phyloP scores from a whole-genome alignment of 2,329 filamentous ascomycete species.

The Neoarthrinium moseri region DNA sequence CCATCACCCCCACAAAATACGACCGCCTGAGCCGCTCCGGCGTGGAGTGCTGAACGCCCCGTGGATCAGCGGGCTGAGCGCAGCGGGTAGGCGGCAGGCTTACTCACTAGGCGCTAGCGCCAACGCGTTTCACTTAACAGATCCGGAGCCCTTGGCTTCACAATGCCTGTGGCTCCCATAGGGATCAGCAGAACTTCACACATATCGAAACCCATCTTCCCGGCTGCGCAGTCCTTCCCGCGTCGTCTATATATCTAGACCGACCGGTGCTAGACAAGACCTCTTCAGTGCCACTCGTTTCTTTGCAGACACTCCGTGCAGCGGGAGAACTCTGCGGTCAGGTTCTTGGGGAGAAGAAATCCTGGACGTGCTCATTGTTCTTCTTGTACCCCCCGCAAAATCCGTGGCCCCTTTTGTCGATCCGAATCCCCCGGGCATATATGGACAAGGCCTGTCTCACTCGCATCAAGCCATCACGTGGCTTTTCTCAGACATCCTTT shows the following conservation, averaged over 20 bases:
- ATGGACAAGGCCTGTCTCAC: constrained; percentile 1
- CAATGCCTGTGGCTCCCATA: background rate
- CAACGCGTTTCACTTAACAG: background rate
- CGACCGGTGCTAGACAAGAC: no score
- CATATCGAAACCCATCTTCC: no score
- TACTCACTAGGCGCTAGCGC: background rate
- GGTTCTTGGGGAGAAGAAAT: no score
- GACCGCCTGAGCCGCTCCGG: constrained; percentile 2
- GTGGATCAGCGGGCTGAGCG: background rate
- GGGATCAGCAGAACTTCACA: no score
- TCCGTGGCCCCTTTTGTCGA: background rate
- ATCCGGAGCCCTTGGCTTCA: no score
- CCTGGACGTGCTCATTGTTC: no score
- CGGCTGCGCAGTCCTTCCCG: no score
- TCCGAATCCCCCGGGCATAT: background rate
- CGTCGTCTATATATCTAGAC: no score
- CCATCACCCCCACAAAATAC: constrained; percentile 1
- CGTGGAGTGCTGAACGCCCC: constrained; percentile 1
- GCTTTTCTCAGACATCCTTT: background rate
- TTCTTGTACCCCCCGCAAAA: background rate
- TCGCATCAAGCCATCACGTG: background rate
- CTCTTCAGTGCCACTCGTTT: no score
- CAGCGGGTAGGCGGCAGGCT: background rate
- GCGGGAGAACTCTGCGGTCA: no score
- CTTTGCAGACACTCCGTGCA: no score